These are phyloP conservation scores for Arthrinium puccinioides DNA, from an alignment of 2,329 filamentous ascomycete genomes.

Conservation along the genomic window DNA sequence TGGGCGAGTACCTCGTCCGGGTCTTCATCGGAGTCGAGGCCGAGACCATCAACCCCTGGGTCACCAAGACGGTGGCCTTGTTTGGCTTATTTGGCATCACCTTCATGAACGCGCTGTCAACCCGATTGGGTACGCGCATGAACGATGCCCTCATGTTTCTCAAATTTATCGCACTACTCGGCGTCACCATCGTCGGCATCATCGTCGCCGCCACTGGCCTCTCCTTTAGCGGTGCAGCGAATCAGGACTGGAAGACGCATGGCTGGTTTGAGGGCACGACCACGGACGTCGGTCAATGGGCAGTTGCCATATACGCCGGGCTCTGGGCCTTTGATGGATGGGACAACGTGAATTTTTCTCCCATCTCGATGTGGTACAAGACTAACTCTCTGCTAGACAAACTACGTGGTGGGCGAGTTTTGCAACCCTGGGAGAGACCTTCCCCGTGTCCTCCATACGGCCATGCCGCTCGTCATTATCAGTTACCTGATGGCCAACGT, in stretches of 20 bases:
- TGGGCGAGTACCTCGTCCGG: slow-evolving; percentile 93
- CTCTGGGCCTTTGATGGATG: slow-evolving; percentile 98
- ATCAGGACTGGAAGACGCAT: slow-evolving; percentile 76
- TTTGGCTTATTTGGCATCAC: slow-evolving; percentile 71
- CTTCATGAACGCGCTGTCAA: slow-evolving; percentile 83
- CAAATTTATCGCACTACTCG: slow-evolving; percentile 86
- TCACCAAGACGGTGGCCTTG: slow-evolving; percentile 83
- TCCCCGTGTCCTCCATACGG: slow-evolving; percentile 90
- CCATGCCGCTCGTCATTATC: slow-evolving; percentile 88
- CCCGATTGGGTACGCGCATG: slow-evolving; percentile 75
- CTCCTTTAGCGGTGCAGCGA: slow-evolving; percentile 68
- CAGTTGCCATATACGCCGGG: slow-evolving; percentile 88
- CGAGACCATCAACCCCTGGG: slow-evolving; percentile 73
- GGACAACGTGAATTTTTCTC: slow-evolving; percentile 70
- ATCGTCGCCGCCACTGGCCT: slow-evolving; percentile 83
- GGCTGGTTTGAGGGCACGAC: slow-evolving; percentile 87
- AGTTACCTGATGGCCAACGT: slow-evolving; percentile 88
- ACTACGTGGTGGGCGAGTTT: slow-evolving; percentile 97
- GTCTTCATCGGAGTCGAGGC: slow-evolving; percentile 83
- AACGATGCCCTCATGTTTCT: slow-evolving; percentile 95
- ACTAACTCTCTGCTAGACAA: slow-evolving; percentile 76
- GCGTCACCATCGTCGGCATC: slow-evolving; percentile 79
- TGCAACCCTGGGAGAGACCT: slow-evolving; percentile 84
- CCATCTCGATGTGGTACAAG: too few relatives aligned
- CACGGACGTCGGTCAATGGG: slow-evolving; percentile 76